Evolutionary conservation across 164 flowering plant genomes (phyloP).

Genomic region (Berberis vulgaris): DNA sequence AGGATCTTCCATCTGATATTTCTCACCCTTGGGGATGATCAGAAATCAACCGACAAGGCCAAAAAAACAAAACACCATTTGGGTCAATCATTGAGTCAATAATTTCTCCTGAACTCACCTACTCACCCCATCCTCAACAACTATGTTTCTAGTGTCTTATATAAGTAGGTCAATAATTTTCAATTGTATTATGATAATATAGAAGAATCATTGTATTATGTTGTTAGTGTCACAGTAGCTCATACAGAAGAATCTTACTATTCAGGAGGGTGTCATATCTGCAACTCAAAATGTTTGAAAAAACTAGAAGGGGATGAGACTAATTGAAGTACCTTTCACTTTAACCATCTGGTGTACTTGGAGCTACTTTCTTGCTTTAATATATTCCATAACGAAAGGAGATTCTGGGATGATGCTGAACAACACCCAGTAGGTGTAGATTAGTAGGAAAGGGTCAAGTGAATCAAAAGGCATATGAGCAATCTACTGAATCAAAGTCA

Average conservation of each 20-base stretch:
- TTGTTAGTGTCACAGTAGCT: neutral
- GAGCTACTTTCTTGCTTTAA: slow-evolving; percentile 50
- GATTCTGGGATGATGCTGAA: slow-evolving; percentile 68
- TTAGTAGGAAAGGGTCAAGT: slow-evolving; percentile 48
- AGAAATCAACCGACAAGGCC: no score
- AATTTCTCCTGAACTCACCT: no score
- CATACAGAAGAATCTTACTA: slow-evolving; percentile 30
- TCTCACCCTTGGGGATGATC: no score
- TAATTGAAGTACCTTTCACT: slow-evolving; percentile 47
- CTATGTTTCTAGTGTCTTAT: no score
- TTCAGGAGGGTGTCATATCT: slow-evolving; percentile 11
- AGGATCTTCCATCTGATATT: no score
- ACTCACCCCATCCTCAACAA: no score
- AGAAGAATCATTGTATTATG: neutral
- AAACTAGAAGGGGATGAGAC: slow-evolving; percentile 27
- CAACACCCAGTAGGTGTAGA: slow-evolving; percentile 22
- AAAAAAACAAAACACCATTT: no score
- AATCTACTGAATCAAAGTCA: slow-evolving; percentile 10
- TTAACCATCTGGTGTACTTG: slow-evolving; percentile 66
- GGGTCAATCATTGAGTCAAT: no score
- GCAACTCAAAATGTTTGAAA: slow-evolving; percentile 55
- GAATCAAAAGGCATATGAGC: slow-evolving; percentile 45
- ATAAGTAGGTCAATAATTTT: no score
- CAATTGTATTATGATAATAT: neutral
- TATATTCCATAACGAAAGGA: slow-evolving; percentile 65